These are phyloP conservation scores for Xylaria sp. DNA, from an alignment of 2,329 filamentous ascomycete species.

Conservation along the genomic window DNA sequence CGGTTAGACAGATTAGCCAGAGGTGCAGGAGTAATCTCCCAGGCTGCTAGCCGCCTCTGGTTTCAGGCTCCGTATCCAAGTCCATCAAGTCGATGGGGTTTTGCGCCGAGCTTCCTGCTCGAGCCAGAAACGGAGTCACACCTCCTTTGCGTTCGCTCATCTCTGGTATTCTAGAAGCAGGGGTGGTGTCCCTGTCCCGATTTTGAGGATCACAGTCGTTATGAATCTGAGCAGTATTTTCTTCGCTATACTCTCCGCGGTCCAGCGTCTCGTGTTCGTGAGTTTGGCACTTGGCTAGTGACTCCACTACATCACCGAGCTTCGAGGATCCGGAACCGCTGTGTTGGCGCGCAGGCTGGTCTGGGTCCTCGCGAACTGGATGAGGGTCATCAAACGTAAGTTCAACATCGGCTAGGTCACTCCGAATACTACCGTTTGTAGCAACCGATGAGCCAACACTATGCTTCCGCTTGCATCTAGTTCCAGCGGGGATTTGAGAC, in stretches of 20 bases:
- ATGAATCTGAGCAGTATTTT: conserved; percentile 35
- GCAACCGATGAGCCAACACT: conserved; percentile 49
- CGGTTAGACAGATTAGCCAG: neutral
- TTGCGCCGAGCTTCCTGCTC: conserved; percentile 38
- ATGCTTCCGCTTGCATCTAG: conserved; percentile 44
- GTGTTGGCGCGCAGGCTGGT: neutral
- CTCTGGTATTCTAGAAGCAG: conserved; percentile 52
- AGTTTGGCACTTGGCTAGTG: conserved; percentile 39
- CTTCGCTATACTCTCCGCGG: conserved; percentile 29
- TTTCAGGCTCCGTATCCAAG: conserved; percentile 49
- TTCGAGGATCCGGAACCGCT: conserved; percentile 28
- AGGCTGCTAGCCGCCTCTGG: conserved; percentile 19
- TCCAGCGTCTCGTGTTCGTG: conserved; percentile 23
- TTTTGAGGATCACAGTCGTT: conserved; percentile 36
- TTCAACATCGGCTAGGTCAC: conserved; percentile 44
- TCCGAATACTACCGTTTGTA: conserved; percentile 46
- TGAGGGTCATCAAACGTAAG: conserved; percentile 41
- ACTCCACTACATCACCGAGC: conserved; percentile 39
- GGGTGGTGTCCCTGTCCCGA: conserved; percentile 19
- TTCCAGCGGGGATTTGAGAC: conserved; percentile 32
- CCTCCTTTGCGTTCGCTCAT: conserved; percentile 57
- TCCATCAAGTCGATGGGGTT: conserved; percentile 51
- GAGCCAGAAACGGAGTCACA: conserved; percentile 45
- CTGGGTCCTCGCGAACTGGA: conserved; percentile 23
- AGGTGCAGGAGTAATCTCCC: neutral